Evolutionary conservation across 805 yeast species (phyloP).

Genomic region (Wickerhamomyces hampshirensis): DNA sequence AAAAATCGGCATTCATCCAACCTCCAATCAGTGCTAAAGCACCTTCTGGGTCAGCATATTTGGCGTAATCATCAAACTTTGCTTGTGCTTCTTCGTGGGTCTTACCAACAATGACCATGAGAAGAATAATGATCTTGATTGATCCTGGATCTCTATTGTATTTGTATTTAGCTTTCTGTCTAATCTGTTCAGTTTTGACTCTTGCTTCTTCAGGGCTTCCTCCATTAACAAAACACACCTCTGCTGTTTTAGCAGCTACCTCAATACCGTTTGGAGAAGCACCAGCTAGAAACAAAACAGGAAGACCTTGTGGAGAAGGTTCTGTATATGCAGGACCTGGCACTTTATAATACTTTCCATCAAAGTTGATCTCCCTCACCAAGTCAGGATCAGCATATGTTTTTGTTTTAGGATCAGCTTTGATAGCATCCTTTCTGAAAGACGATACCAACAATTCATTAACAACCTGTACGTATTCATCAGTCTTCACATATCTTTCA

Average conservation of each 20-base stretch:
- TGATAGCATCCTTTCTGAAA: slow-evolving; percentile 32
- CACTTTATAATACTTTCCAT: slow-evolving; percentile 35
- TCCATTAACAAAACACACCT: slow-evolving; percentile 36
- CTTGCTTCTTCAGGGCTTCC: slow-evolving; percentile 28
- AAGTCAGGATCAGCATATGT: slow-evolving; percentile 30
- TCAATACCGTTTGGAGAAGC: slow-evolving; percentile 36
- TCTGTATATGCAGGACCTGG: slow-evolving; percentile 37
- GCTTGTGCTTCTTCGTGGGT: slow-evolving; percentile 38
- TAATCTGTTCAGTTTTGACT: slow-evolving; percentile 28
- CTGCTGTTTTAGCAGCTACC: slow-evolving; percentile 40
- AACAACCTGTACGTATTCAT: slow-evolving; percentile 34
- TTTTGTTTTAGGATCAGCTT: slow-evolving; percentile 17
- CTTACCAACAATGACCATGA: slow-evolving; percentile 34
- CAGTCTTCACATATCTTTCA: slow-evolving; percentile 33
- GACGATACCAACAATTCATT: slow-evolving; percentile 32
- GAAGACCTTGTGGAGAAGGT: slow-evolving; percentile 41
- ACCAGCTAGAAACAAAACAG: slow-evolving; percentile 42
- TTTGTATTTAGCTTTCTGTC: slow-evolving; percentile 28
- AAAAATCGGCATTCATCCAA: slow-evolving; percentile 40
- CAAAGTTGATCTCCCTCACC: slow-evolving; percentile 33
- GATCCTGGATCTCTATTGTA: slow-evolving; percentile 32
- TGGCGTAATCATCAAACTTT: slow-evolving; percentile 30
- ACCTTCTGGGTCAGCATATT: slow-evolving; percentile 37
- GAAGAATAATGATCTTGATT: slow-evolving; percentile 34
- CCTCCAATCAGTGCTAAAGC: slow-evolving; percentile 42